Base-by-base conservation (phyloP, 495 filamentous ascomycete species). In the Ramalina intermedia region DNA sequence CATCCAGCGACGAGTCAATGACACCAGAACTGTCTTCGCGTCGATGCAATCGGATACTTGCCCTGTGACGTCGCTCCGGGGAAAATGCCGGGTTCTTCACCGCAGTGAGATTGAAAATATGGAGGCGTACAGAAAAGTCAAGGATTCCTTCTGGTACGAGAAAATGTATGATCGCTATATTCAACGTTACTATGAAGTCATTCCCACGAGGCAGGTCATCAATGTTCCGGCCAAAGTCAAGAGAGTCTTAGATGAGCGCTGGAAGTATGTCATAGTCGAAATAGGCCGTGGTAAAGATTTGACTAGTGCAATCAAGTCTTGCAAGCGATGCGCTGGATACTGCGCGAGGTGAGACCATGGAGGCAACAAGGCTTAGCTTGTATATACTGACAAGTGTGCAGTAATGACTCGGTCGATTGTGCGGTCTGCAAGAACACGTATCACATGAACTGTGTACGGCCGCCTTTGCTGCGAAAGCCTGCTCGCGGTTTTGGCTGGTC, bases 21-120 rank as follows among this genome's bases (percentile, higher is more conserved):
- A 99, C 67, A 86, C 83, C 46, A 80, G 91, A 48, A 70, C 87
- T 53, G 75, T 96, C 26, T 96, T 89, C 66, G 87, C 86, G 44
- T 94, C 90, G 11, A 99, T 99, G 91, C 91, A 99, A 58, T 96
- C 91, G 26, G 93, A 99, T 65, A 85, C 84, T 44, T 94, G 86
- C 60, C 93, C 93, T 39, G 73, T 99, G 52, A 83, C 86, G 44
- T 82, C 91, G 26, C 69, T 99, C 51, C 87, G 91, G 55, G 91
- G 91, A 45, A 94, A 89, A 67, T 96, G 91, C 61, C 72, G 79
- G 51, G 88, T 99, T 61, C 72, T 72, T 53, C 93, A 99, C 68
- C 76, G 82, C 41, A 83, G 78, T 49, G 88, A 96, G 58, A 89
- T 99, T 52, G 66, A 76, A 1, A 78, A 89, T 60, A 60, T 96